Base-by-base conservation (phyloP, 2,329 filamentous ascomycete species). In the Hypoxylon rubiginosum region DNA sequence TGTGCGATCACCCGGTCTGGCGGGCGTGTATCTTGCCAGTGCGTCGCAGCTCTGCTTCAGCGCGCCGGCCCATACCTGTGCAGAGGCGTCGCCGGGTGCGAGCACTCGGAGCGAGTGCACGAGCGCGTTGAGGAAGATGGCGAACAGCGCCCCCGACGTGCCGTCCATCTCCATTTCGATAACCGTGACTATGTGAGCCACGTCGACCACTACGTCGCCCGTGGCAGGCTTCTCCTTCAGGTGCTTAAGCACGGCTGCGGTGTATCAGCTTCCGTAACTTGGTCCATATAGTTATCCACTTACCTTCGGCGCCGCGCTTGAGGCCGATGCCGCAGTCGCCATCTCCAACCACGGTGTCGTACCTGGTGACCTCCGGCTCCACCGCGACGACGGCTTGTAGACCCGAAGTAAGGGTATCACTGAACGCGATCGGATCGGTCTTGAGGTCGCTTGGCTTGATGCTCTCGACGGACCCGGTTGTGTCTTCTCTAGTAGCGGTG, bases 111-210 rank as follows among this genome's bases (percentile, higher is more conserved):
- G 81, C 2, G 85, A 89, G 68, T 91, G 88, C 21, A 92, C 89
- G 5, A 97, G 88, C 0, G 93, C 90, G 77, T 97, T 97, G 66
- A 97, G 84, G 84, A 97, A 97, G 78, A 97, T 97, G 75, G 93
- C 91, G 74, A 87, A 88, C 2, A 89, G 79, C 1, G 85, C 86
- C 3, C 87, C 87, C 1, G 87, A 88, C 1, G 87, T 90, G 67
- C 87, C 87, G 71, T 89, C 87, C 87, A 89, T 89, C 67, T 77
- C 80, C 30, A 75, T 83, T 75, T 89, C 87, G 17, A 89, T 81
- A 5, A 89, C 80, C 1, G 83, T 80, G 5, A 87, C 83, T 49
- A 88, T 84, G 58, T 76, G 78, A 21, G 85, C 79, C 21, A 88
- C 78, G 67, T 88, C 85, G 28, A 86, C 73, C 9, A 86, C 83